A percentile compares a stretch with the other conserved stretches of the same genome.
phyloP scores from a whole-genome alignment of 2,329 filamentous ascomycete genomes.

The Penicillium sp. region DNA sequence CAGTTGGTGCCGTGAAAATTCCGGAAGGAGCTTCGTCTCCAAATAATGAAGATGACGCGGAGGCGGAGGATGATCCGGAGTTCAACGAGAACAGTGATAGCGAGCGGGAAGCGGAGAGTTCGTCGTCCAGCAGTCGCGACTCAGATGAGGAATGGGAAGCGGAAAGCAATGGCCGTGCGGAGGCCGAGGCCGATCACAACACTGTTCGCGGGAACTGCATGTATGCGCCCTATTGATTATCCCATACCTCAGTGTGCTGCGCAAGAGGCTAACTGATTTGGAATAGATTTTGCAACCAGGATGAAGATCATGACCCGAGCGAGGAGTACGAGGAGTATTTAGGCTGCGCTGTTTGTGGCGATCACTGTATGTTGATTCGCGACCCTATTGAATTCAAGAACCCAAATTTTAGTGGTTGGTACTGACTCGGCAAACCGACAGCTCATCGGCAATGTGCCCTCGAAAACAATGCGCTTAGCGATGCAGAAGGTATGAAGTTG shows the following conservation, averaged over 20 bases:
- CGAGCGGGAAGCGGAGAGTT: slow-evolving; percentile 46
- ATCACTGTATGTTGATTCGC: slow-evolving; percentile 71
- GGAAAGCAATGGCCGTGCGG: slow-evolving; percentile 51
- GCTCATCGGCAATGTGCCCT: slow-evolving; percentile 91
- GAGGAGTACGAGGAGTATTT: slow-evolving; percentile 82
- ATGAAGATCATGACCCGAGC: slow-evolving; percentile 80
- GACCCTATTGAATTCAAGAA: slow-evolving; percentile 30
- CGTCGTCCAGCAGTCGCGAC: slow-evolving; percentile 56
- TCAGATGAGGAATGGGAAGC: slow-evolving; percentile 61
- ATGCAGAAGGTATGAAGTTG: slow-evolving; percentile 63
- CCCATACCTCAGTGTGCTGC: background rate
- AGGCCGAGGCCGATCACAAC: slow-evolving; percentile 12
- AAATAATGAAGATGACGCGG: slow-evolving; percentile 45
- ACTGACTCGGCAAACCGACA: slow-evolving; percentile 58
- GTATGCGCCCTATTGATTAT: slow-evolving; percentile 3
- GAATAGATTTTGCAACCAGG: slow-evolving; percentile 77
- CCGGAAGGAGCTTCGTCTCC: slow-evolving; percentile 35
- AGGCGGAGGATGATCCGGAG: slow-evolving; percentile 48
- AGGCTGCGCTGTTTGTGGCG: slow-evolving; percentile 75
- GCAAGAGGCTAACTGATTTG: slow-evolving; percentile 33
- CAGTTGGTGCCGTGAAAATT: slow-evolving; percentile 44
- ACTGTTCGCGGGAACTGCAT: slow-evolving; percentile 18
- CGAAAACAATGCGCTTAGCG: slow-evolving; percentile 66
- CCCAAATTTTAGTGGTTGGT: slow-evolving; percentile 28
- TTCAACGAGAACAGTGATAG: slow-evolving; percentile 47